Evolutionary conservation across 2,329 filamentous ascomycete species (phyloP), one percentile per base, ranked within the genome.

Genomic region (Botrytis sinoallii): DNA sequence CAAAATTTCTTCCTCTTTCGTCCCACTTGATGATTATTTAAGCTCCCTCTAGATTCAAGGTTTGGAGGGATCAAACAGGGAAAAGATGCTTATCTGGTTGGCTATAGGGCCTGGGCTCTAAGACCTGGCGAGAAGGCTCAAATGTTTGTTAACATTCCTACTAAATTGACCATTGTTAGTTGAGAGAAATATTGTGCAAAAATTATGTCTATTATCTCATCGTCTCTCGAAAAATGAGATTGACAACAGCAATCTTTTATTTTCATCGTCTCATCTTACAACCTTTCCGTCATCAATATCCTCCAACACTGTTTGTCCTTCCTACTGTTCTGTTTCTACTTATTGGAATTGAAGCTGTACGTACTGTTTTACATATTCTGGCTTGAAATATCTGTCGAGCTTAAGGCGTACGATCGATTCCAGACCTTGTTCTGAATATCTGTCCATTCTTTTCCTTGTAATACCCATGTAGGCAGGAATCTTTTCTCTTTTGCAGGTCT

Each of bases 71-170:
- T 14, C 48, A 52, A 52, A 52, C 12, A 5, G 7, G 25, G 48
- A 52, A 52, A 5, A 5, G 46, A 52, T 12, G 3, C 10, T n/a
- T n/a, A n/a, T 25, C 48, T n/a, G 48, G 48, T 14, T n/a, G 48
- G 25, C 48, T 52, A n/a, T n/a, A 14, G 10, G 10, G 25, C 2
- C 25, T 52, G 22, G 9, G 5, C 25, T n/a, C 25, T 10, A 4
- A n/a, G 12, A 52, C 10, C 12, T n/a, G 4, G 10, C 25, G 4
- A n/a, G 10, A 52, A 16, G 25, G 48, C 25, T 6, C 25, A 52
- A n/a, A 6, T 0, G 0, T n/a, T 14, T 4, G 4, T 52, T 6
- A 6, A 52, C 1, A 0, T 25, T 12, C 48, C 25, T 52, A 14
- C 1, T 14, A 14, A n/a, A n/a, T 14, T 2, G n/a, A 52, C 4